These are phyloP conservation scores for Pseudonectria buxi DNA, from an alignment of 2,329 filamentous ascomycete species.

Conservation along the genomic window DNA sequence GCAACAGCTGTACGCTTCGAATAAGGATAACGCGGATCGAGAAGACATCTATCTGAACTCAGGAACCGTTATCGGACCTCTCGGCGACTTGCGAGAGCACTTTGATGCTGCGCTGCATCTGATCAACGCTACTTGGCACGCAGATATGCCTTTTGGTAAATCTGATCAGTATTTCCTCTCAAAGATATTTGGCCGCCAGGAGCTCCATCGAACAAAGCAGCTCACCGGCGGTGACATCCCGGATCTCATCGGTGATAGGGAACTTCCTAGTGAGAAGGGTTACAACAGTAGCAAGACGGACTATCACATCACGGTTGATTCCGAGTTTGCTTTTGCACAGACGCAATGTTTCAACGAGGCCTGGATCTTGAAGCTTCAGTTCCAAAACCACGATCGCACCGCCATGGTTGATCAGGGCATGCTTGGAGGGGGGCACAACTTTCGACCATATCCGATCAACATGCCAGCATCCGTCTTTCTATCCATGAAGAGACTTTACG, in stretches of 20 bases:
- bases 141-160: conserved; percentile 24
- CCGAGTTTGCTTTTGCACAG: conserved; percentile 12
- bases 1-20: conserved; percentile 28
- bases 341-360: conserved; percentile 9
- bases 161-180: conserved; percentile 38
- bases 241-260: conserved; percentile 12
- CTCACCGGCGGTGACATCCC: conserved; percentile 12
- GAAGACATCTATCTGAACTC: conserved; percentile 39
- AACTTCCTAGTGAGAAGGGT: conserved; percentile 12
- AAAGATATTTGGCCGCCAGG: conserved; percentile 37
- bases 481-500: conserved; percentile 5
- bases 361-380: conserved; percentile 11
- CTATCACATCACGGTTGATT: conserved; percentile 13
- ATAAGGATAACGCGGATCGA: conserved; percentile 27
- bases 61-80: conserved; percentile 38
- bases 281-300: no score
- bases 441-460: conserved; percentile 9
- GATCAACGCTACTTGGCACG: conserved; percentile 28
- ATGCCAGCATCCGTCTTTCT: conserved; percentile 11
- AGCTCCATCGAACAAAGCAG: conserved; percentile 30
- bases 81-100: conserved; percentile 23
- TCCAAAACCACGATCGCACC: conserved; percentile 8
- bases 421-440: conserved; percentile 5
- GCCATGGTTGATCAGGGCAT: conserved; percentile 7
- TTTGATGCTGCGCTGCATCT: conserved; percentile 21